Conservation (phyloP, 2,329 filamentous ascomycete genomes). For the Exserohilum turcica region DNA sequence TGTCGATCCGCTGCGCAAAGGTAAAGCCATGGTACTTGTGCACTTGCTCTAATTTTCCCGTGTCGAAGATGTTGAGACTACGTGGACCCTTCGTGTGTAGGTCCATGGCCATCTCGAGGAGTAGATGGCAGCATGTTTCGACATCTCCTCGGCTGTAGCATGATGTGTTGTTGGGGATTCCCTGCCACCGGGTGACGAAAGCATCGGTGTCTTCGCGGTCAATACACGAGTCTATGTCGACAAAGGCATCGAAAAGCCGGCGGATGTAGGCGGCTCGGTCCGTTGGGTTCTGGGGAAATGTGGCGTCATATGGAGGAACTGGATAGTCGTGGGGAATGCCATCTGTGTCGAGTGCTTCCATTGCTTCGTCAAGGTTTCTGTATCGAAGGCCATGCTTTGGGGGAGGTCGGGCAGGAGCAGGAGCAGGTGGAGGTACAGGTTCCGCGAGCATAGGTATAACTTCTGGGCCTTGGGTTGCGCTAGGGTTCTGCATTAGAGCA, state of each 20-base stretch:
- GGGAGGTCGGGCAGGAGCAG: not conserved
- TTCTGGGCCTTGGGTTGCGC: not conserved
- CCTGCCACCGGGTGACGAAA: not conserved
- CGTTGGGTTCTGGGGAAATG: not conserved
- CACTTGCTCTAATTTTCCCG: not conserved
- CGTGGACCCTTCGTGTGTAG: conserved; percentile 9
- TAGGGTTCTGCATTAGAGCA: not conserved
- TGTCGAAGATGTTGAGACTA: conserved; percentile 3
- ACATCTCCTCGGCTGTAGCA: not conserved
- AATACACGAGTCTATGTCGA: conserved; percentile 3
- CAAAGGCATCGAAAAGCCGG: conserved; percentile 3
- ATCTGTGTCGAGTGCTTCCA: not conserved
- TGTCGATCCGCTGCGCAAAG: conserved; percentile 2
- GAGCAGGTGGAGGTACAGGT: not conserved
- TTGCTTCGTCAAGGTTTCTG: not conserved
- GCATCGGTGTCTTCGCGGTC: not conserved
- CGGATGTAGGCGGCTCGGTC: not conserved
- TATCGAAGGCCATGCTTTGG: not conserved
- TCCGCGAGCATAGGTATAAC: not conserved
- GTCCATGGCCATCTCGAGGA: conserved; percentile 4
- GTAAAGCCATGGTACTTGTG: not conserved
- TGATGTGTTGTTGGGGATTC: not conserved
- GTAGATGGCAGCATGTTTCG: conserved; percentile 1
- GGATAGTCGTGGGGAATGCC: not conserved
- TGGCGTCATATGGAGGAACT: not conserved